A percentile compares a stretch with the other conserved stretches of the same genome.
These are phyloP conservation scores for Backusella westeae DNA, from an alignment of 192 early-diverging fungal genomes.

Conservation along the genomic window DNA sequence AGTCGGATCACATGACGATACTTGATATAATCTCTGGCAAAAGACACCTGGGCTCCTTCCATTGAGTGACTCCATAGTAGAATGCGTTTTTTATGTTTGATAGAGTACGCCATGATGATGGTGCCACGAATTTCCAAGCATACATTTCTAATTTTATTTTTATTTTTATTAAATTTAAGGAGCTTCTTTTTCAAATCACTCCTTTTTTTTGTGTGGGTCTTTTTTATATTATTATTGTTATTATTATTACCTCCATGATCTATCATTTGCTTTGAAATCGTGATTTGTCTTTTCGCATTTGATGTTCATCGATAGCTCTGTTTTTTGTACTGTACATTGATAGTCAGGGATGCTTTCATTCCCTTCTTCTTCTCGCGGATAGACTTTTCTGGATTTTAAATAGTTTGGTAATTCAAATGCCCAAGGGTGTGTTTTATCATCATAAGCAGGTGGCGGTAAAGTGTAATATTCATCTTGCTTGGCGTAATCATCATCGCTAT, in stretches of 20 bases:
- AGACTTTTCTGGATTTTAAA: conserved; percentile 3
- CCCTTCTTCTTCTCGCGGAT: conserved; percentile 42
- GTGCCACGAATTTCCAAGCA: neutral
- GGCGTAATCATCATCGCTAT: neutral
- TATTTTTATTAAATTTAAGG: conserved; percentile 2
- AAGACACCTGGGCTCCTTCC: conserved; percentile 37
- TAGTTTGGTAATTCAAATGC: conserved; percentile 6
- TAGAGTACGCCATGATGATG: neutral
- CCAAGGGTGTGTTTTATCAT: conserved; percentile 24
- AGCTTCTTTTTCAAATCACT: neutral
- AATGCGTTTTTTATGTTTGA: conserved; percentile 10
- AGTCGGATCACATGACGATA: conserved; percentile 45
- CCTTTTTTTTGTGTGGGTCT: neutral
- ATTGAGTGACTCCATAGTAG: conserved; percentile 39
- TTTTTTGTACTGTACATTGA: conserved; percentile 43
- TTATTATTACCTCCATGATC: conserved; percentile 45
- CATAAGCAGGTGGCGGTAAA: conserved; percentile 17
- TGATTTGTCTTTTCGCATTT: conserved; percentile 43
- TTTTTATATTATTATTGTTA: neutral
- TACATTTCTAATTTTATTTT: neutral
- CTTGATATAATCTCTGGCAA: conserved; percentile 43
- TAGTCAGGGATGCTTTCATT: conserved; percentile 44
- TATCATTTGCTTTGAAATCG: conserved; percentile 32
- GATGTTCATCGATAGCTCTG: conserved; percentile 35
- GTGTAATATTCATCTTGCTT: neutral